phyloP scores from a whole-genome alignment of 495 filamentous ascomycete genomes.

The Cladorrhinum samala region DNA sequence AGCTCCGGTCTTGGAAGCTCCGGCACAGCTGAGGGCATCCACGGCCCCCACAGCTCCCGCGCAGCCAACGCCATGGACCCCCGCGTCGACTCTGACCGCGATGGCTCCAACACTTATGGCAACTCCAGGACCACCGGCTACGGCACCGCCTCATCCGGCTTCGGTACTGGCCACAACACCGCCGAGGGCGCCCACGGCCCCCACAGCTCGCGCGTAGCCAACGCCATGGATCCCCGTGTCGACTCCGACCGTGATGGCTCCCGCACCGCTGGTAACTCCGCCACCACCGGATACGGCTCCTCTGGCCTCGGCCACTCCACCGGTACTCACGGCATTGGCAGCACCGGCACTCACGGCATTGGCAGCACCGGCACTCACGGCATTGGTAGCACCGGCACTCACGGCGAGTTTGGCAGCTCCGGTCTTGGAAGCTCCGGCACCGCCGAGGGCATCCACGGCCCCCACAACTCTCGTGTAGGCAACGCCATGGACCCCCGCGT shows the following conservation, averaged over 20 bases:
- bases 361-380: constrained; percentile 20
- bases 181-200: constrained; percentile 38
- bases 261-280: constrained; percentile 26
- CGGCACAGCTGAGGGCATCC: constrained; percentile 21
- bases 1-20: background rate
- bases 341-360: constrained; percentile 16
- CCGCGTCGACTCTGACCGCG: constrained; percentile 42
- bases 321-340: constrained; percentile 14
- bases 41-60: constrained; percentile 32
- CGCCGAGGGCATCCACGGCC: constrained; percentile 28
- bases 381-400: background rate
- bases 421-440: constrained; percentile 11
- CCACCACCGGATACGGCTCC: too few relatives aligned
- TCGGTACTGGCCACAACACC: constrained; percentile 19
- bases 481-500: constrained; percentile 47
- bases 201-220: constrained; percentile 30
- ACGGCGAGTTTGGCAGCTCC: constrained; percentile 12
- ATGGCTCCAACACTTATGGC: constrained; percentile 26
- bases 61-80: constrained; percentile 43
- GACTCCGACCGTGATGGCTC: constrained; percentile 39
- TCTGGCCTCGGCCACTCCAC: too few relatives aligned
- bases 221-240: constrained; percentile 45
- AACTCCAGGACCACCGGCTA: constrained; percentile 26
- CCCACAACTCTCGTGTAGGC: constrained; percentile 27
- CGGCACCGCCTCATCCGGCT: constrained; percentile 9